These are phyloP conservation scores for Cotoneaster glaucophyllus DNA, from an alignment of 306 rosid species.

Conservation along the genomic window DNA sequence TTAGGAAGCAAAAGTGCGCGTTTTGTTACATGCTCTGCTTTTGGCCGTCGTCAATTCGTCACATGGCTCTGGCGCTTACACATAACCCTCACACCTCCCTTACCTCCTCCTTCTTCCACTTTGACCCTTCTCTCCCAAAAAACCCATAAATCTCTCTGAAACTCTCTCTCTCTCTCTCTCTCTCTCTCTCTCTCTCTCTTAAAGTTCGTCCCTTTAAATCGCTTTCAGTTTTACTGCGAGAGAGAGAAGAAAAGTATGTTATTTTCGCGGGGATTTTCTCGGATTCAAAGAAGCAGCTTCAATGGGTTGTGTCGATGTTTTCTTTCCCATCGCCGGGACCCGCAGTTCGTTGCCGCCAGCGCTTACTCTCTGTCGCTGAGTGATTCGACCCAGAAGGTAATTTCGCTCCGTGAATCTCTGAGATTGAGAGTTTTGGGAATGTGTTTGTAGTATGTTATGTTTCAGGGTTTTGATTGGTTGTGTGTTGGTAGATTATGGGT, in stretches of 20 bases:
- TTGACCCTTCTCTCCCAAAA: constrained; percentile 15
- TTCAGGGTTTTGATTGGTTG: not conserved
- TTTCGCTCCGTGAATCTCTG: not conserved
- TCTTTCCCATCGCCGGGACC: constrained; percentile 23
- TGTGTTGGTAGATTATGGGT: constrained; percentile 48
- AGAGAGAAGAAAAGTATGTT: constrained; percentile 25
- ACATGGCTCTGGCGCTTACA: not conserved
- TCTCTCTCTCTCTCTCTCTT: not conserved
- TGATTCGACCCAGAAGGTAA: constrained; percentile 43
- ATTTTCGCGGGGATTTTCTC: constrained; percentile 42
- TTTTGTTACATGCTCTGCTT: constrained; percentile 12
- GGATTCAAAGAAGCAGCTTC: constrained; percentile 41
- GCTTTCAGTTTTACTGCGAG: not conserved
- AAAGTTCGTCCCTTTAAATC: not conserved
- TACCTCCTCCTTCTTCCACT: not conserved
- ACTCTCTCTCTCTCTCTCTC: too few species aligned
- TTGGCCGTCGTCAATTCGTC: constrained; percentile 23
- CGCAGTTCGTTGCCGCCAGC: constrained; percentile 15
- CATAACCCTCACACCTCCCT: not conserved
- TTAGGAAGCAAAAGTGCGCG: not conserved
- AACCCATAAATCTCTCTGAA: not conserved
- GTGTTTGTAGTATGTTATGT: not conserved
- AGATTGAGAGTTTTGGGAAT: not conserved
- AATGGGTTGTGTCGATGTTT: constrained; percentile 38
- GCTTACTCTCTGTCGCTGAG: constrained; percentile 7